Evolutionary conservation across 1,284 basidiomycete species (phyloP).

Genomic region (Sporisorium iseilematis-ciliati): DNA sequence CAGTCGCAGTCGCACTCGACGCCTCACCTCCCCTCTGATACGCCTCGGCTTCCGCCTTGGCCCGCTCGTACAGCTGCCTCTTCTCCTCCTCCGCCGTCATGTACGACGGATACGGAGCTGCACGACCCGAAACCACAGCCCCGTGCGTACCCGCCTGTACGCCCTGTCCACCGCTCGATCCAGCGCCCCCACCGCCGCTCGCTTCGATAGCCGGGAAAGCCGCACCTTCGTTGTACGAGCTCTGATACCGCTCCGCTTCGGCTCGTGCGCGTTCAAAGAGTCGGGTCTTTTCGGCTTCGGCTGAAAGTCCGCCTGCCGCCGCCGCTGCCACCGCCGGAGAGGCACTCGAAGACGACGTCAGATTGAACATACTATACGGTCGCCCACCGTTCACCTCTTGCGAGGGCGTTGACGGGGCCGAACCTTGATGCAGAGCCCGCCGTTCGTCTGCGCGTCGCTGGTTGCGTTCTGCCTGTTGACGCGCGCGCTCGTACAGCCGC

Average conservation of each 20-base stretch:
- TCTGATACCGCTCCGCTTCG: constrained; percentile 61
- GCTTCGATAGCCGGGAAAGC: constrained; percentile 28
- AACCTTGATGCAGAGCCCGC: constrained; percentile 29
- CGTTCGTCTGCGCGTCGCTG: constrained; percentile 58
- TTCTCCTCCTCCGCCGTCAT: constrained; percentile 62
- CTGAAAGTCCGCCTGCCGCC: constrained; percentile 16
- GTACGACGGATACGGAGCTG: constrained; percentile 48
- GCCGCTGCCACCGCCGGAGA: constrained; percentile 3
- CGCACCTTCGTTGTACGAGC: constrained; percentile 37
- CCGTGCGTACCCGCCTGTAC: constrained; percentile 5
- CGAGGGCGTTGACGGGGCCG: constrained; percentile 10
- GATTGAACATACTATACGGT: constrained; percentile 41
- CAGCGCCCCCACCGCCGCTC: neutral
- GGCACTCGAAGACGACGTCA: constrained; percentile 20
- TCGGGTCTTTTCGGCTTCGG: constrained; percentile 58
- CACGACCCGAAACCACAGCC: constrained; percentile 32
- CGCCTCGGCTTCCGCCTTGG: constrained; percentile 54
- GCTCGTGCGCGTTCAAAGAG: constrained; percentile 59
- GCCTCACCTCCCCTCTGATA: constrained; percentile 40
- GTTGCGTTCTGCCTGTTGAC: constrained; percentile 63
- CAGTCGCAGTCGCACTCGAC: neutral
- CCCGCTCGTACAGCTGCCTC: constrained; percentile 54
- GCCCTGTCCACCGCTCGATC: constrained; percentile 4
- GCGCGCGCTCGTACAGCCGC: constrained; percentile 61
- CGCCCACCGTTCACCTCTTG: constrained; percentile 23